Percentiles rank a stretch among this genome's conserved stretches.
These are phyloP conservation scores for Ustilago shanxiensis DNA, from an alignment of 1,284 basidiomycete genomes.

Conservation along the genomic window DNA sequence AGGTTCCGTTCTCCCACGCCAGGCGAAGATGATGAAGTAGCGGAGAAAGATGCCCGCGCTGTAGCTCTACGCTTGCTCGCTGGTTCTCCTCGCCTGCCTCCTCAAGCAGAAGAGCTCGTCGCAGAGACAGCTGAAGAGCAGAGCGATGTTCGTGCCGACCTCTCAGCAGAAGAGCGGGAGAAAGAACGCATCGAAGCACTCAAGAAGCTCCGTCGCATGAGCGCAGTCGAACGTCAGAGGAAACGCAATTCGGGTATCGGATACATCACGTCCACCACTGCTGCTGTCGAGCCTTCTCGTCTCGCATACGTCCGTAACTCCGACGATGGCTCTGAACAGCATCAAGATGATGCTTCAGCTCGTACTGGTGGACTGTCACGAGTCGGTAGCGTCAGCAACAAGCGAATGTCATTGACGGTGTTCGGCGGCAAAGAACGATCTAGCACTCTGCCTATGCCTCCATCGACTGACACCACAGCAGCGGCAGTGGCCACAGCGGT, in stretches of 20 bases:
- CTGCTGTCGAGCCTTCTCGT: conserved; percentile 14
- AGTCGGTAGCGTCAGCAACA: conserved; percentile 24
- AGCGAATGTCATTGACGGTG: conserved; percentile 39
- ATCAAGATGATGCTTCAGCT: neutral
- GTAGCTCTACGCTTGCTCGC: conserved; percentile 41
- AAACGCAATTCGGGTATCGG: conserved; percentile 50
- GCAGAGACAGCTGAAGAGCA: neutral
- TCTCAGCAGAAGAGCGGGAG: conserved; percentile 44
- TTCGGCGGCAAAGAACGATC: conserved; percentile 47
- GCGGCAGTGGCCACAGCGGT: conserved; percentile 12
- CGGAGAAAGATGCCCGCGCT: conserved; percentile 44
- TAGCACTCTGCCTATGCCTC: conserved; percentile 7
- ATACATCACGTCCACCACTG: conserved; percentile 38
- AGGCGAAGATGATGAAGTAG: conserved; percentile 39
- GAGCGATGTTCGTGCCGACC: conserved; percentile 19
- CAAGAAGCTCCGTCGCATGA: conserved; percentile 46
- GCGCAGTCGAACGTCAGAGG: conserved; percentile 43
- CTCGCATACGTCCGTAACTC: conserved; percentile 24
- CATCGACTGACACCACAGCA: conserved; percentile 5
- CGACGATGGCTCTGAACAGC: conserved; percentile 6
- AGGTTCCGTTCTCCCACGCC: conserved; percentile 39
- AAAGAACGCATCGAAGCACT: conserved; percentile 45
- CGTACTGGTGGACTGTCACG: conserved; percentile 31
- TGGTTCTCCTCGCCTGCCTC: conserved; percentile 25
- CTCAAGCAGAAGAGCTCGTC: conserved; percentile 11